Base-by-base conservation (phyloP, 805 yeast species). In the Osmozyma mogii region DNA sequence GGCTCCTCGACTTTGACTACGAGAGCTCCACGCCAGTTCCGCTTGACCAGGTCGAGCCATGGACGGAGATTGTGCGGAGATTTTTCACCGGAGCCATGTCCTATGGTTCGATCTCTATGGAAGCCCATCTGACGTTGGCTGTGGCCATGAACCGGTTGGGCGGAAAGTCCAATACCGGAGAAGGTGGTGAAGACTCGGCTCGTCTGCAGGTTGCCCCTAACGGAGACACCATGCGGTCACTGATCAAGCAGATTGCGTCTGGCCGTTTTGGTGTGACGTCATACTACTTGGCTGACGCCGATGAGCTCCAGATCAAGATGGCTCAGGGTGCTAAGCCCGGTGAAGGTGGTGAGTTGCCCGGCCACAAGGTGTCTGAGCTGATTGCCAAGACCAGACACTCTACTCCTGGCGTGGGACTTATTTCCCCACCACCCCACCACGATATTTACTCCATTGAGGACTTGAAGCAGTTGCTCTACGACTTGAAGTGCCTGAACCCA, bases 71-170 rank as follows among this genome's bases (percentile, higher is more conserved):
- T 56, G 98, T 88, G 19, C 78, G 96, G 48, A 75, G 98, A 49
- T 92, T 92, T 55, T 88, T 88, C 41, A 88, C 98, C n/a, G 98
- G 98, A 65, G 98, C 98, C 30, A 89, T 89, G 98, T 88, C 96
- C 2, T 89, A 92, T 52, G 98, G 98, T 52, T 89, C 97, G 28
- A 89, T 89, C 52, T 89, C 97, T 4, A 83, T 88, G 95, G 98
- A 89, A 61, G 88, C 96, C 2, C 98, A 89, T 61, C 85, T 96
- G 4, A 89, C 98, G 8, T 66, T 89, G 46, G 98, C 98, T 9
- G 94, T 89, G 32, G 98, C 98, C 27, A 89, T 89, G 98, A 89
- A 89, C 68, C 71, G 97, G 56, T 70, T 89, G 41, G 97, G 97
- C 31, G 98, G 96, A 45, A 92, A 88, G 61, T 85, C 96, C 28